Evolutionary conservation across 2,329 filamentous ascomycete genomes (phyloP).

Genomic region (Neocucurbitaria cava): DNA sequence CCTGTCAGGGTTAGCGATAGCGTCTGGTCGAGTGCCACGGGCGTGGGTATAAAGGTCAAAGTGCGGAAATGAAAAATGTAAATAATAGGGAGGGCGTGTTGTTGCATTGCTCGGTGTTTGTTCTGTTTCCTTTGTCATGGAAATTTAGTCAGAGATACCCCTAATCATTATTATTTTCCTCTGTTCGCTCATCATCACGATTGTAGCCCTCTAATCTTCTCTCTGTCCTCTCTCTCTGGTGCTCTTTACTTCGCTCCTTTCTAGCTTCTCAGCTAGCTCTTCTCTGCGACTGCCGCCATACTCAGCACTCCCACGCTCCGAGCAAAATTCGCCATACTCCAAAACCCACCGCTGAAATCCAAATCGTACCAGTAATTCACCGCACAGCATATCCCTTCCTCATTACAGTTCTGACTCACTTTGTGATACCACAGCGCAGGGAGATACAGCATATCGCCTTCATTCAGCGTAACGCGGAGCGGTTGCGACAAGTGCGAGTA

Average conservation of each 20-base stretch:
- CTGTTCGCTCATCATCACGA: not conserved
- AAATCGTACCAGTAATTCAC: conserved; percentile 91
- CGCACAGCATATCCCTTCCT: conserved; percentile 76
- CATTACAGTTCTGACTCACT: conserved; percentile 72
- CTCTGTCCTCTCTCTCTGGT: too few species aligned
- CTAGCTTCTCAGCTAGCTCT: too few species aligned
- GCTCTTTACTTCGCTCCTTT: too few species aligned
- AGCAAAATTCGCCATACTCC: conserved; percentile 65
- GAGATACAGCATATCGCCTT: conserved; percentile 82
- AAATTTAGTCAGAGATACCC: conserved; percentile 37
- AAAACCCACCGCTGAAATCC: conserved; percentile 75
- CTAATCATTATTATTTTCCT: conserved; percentile 8
- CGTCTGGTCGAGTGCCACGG: conserved; percentile 74
- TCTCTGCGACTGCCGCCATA: conserved; percentile 6
- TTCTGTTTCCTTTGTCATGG: conserved; percentile 3
- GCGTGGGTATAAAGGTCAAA: conserved; percentile 51
- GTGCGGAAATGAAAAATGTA: conserved; percentile 18
- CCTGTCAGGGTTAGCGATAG: conserved; percentile 74
- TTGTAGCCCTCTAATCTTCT: too few species aligned
- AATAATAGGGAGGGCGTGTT: conserved; percentile 1
- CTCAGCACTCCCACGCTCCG: conserved; percentile 37
- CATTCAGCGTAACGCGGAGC: conserved; percentile 70
- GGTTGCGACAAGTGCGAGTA: conserved; percentile 68
- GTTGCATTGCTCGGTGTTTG: conserved; percentile 23
- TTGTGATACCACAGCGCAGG: conserved; percentile 86